These are phyloP conservation scores for Leccinum huronense DNA, from an alignment of 1,284 basidiomycete genomes.

Conservation along the genomic window DNA sequence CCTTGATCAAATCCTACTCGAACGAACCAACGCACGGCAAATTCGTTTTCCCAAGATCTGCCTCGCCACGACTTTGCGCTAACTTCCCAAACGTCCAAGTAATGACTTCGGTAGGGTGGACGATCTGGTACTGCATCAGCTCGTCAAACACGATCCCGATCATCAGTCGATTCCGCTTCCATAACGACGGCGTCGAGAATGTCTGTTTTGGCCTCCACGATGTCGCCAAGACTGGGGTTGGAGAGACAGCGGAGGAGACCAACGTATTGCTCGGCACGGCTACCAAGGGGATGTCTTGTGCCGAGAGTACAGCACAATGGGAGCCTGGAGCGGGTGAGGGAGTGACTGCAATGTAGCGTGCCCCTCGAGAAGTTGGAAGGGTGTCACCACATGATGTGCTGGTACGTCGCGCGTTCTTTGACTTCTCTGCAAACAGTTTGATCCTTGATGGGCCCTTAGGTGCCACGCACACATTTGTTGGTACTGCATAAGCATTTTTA, in stretches of 20 bases:
- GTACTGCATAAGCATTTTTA: no score
- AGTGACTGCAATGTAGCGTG: no score
- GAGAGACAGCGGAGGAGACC: conserved; percentile 78
- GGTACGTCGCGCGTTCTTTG: no score
- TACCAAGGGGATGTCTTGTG: no score
- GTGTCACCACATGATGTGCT: no score
- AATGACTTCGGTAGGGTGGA: conserved; percentile 92
- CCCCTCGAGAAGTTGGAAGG: no score
- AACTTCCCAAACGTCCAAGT: conserved; percentile 75
- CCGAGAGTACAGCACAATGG: no score
- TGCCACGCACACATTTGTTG: no score
- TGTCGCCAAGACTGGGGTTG: conserved; percentile 31
- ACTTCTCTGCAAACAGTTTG: no score
- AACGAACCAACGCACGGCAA: conserved; percentile 54
- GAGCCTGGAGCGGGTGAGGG: no score
- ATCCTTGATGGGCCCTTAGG: no score
- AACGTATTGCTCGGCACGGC: conserved; percentile 93
- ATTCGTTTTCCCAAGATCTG: conserved; percentile 27
- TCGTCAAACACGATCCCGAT: conserved; percentile 93
- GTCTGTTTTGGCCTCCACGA: conserved; percentile 62
- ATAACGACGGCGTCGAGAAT: conserved; percentile 81
- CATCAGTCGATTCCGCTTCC: conserved; percentile 82
- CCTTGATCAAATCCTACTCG: conserved; percentile 82
- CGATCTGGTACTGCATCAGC: conserved; percentile 96
- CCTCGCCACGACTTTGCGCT: conserved; percentile 19